A percentile compares a stretch with the other conserved stretches of the same genome.
These are phyloP conservation scores for Wickerhamomyces chambardii DNA, from an alignment of 805 yeast species.

Conservation along the genomic window DNA sequence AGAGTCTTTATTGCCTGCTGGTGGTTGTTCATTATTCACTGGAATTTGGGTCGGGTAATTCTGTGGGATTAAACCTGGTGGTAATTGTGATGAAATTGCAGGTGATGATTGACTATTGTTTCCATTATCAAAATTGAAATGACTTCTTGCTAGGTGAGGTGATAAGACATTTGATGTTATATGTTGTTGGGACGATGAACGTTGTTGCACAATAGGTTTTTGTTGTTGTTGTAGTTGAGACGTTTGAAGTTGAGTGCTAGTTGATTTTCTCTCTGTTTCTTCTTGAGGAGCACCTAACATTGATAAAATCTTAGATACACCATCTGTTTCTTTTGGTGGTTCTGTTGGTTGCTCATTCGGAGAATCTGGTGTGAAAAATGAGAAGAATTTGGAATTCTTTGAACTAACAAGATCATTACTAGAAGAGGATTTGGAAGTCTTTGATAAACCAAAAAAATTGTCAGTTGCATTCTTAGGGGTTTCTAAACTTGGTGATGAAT, in stretches of 20 bases:
- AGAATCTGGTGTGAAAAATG: constrained; percentile 16
- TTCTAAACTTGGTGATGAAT: constrained; percentile 1
- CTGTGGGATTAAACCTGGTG: not conserved
- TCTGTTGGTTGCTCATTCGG: no score
- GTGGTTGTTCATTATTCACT: not conserved
- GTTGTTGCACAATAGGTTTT: no score
- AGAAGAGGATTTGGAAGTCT: constrained; percentile 1
- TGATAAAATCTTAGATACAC: constrained; percentile 17
- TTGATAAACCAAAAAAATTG: constrained; percentile 13
- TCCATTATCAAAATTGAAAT: no score
- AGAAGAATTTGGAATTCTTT: constrained; percentile 18
- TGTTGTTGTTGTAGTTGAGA: not conserved
- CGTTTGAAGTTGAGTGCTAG: no score
- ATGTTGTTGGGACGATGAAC: no score
- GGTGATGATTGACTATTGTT: no score
- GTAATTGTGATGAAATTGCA: constrained; percentile 2
- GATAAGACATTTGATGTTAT: no score
- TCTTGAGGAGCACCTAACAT: constrained; percentile 13
- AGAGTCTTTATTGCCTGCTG: constrained; percentile 9
- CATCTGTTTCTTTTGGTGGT: constrained; percentile 3
- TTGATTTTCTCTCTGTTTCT: constrained; percentile 2
- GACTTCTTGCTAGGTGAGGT: no score
- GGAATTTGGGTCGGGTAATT: not conserved
- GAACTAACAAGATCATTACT: constrained; percentile 7
- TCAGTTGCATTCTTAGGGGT: constrained; percentile 14